Conservation (phyloP, 2,329 filamentous ascomycete genomes). For the Pyrenochaeta sp. region DNA sequence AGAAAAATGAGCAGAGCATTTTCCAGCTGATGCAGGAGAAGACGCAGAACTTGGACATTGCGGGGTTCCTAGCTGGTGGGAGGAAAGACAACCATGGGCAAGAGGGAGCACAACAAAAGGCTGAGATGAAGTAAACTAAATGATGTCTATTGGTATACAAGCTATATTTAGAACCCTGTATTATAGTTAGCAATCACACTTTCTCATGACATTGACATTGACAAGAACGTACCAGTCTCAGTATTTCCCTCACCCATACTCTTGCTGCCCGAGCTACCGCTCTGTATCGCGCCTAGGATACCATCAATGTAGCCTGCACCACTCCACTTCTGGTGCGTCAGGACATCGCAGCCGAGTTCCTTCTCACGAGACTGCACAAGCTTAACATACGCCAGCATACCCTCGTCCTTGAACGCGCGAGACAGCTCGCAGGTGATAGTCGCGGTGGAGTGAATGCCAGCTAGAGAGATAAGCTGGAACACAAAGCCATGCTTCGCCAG, state of each 20-base stretch:
- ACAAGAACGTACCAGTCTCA: constrained; percentile 60
- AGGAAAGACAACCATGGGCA: background rate
- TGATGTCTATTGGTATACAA: background rate
- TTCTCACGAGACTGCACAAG: constrained; percentile 90
- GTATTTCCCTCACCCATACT: constrained; percentile 97
- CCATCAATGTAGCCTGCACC: constrained; percentile 83
- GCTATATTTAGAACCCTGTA: background rate
- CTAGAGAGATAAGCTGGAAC: constrained; percentile 70
- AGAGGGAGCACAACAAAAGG: background rate
- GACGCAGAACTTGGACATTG: constrained; percentile 42
- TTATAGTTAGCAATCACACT: background rate
- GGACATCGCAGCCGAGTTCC: constrained; percentile 87
- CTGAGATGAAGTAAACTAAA: background rate
- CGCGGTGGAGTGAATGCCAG: constrained; percentile 70
- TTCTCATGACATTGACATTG: background rate
- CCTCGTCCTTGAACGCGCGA: constrained; percentile 82
- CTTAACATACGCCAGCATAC: constrained; percentile 98
- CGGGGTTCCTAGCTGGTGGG: background rate
- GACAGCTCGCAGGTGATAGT: constrained; percentile 78
- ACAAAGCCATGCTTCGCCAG: constrained; percentile 84
- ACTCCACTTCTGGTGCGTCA: constrained; percentile 92
- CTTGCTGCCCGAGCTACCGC: constrained; percentile 85
- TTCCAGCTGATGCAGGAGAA: constrained; percentile 55
- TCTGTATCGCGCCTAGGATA: constrained; percentile 88
- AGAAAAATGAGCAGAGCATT: constrained; percentile 56